A percentile compares a stretch with the other conserved stretches of the same genome.
phyloP scores from a whole-genome alignment of 768 basidiomycete genomes.

The Auricularia sp. region DNA sequence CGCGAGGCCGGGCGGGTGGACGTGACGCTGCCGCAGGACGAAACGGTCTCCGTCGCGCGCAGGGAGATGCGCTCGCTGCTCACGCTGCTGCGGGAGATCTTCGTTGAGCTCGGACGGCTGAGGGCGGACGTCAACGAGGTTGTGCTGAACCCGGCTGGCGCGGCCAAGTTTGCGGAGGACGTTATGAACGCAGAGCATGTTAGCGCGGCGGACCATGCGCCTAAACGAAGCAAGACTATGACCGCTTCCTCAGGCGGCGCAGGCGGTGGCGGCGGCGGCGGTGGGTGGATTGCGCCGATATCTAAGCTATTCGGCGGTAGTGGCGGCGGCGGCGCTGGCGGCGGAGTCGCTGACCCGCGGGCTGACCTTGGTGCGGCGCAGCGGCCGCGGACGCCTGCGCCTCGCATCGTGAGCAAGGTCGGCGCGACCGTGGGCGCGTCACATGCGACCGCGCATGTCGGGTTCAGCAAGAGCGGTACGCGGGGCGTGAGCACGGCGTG shows the following conservation, averaged over 20 bases:
- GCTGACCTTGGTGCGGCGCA: neutral
- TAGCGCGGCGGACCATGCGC: conserved; percentile 35
- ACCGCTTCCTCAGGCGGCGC: conserved; percentile 10
- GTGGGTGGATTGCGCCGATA: conserved; percentile 76
- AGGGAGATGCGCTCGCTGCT: conserved; percentile 76
- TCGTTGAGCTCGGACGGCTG: conserved; percentile 73
- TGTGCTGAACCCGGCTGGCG: conserved; percentile 76
- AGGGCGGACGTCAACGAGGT: conserved; percentile 81
- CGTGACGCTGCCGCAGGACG: conserved; percentile 43
- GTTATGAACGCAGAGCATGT: conserved; percentile 43
- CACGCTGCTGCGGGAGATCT: conserved; percentile 76
- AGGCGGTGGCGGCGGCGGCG: conserved; percentile 15
- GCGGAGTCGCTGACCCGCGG: conserved; percentile 15
- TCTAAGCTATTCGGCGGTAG: conserved; percentile 61
- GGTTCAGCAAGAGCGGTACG: conserved; percentile 60
- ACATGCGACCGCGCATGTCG: conserved; percentile 89
- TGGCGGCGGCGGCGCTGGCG: conserved; percentile 17
- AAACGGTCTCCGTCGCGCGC: conserved; percentile 52
- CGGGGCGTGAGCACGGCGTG: conserved; percentile 44
- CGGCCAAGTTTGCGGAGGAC: conserved; percentile 58
- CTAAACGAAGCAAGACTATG: conserved; percentile 2
- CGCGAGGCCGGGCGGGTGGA: conserved; percentile 54
- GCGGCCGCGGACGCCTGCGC: conserved; percentile 12
- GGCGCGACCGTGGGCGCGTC: conserved; percentile 80
- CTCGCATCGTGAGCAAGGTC: conserved; percentile 64